Evolutionary conservation across 2,329 filamentous ascomycete species (phyloP).

Genomic region (Corniculantispora saksenae): DNA sequence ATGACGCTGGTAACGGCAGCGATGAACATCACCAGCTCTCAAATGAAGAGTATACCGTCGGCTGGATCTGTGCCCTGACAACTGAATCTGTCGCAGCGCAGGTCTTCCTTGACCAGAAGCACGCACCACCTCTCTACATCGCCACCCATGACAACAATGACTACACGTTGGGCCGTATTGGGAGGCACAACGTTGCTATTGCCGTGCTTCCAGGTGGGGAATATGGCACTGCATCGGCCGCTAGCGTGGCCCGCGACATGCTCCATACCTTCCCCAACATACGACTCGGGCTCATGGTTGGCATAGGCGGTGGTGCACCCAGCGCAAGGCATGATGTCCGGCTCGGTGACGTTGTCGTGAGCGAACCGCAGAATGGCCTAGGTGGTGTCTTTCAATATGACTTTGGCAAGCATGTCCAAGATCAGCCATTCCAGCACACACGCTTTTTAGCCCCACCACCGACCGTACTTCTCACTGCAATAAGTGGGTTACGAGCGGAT

Average conservation of each 20-base stretch:
- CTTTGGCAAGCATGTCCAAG: conserved; percentile 14
- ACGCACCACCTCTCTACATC: conserved; percentile 9
- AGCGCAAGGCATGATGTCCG: conserved; percentile 19
- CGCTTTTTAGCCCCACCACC: conserved; percentile 14
- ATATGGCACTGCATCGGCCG: conserved; percentile 20
- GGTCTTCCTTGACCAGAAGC: conserved; percentile 26
- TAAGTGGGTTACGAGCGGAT: conserved; percentile 8
- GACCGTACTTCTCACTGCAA: conserved; percentile 14
- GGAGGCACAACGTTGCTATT: conserved; percentile 32
- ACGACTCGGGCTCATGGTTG: conserved; percentile 20
- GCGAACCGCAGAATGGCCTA: background rate
- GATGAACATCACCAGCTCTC: too few relatives aligned
- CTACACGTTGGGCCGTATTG: conserved; percentile 30
- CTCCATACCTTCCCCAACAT: background rate
- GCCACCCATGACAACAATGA: conserved; percentile 25
- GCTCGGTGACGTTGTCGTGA: conserved; percentile 21
- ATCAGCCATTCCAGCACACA: conserved; percentile 1
- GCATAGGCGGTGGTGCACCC: conserved; percentile 21
- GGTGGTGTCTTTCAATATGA: conserved; percentile 18
- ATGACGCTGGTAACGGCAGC: too few relatives aligned
- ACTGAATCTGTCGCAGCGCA: conserved; percentile 25
- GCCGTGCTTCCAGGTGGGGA: conserved; percentile 31
- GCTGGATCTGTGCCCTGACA: conserved; percentile 29
- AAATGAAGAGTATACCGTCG: conserved; percentile 27
- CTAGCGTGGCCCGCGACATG: background rate